Percentiles rank a stretch among this genome's conserved stretches.
phyloP scores from a whole-genome alignment of 257 asterid genomes.

The Cinchona pubescens region DNA sequence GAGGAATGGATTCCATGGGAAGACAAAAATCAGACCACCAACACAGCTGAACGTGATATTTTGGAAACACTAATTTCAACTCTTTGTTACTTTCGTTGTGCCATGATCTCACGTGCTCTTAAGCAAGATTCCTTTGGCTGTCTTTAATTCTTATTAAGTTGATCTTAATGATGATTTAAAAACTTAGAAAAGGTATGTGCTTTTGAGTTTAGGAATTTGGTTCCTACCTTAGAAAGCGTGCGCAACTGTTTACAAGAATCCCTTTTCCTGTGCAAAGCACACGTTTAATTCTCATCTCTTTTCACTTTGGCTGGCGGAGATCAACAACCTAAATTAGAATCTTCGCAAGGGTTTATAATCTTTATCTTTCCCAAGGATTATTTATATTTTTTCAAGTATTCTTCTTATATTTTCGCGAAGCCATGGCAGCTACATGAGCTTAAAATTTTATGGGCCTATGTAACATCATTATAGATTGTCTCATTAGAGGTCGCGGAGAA shows the following conservation, averaged over 20 bases:
- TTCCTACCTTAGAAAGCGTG: neutral
- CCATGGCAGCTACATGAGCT: neutral
- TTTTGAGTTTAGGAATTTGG: neutral
- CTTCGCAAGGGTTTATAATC: conserved; percentile 1
- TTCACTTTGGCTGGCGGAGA: neutral
- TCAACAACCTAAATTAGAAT: neutral
- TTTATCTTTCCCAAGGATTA: neutral
- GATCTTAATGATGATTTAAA: too few species aligned
- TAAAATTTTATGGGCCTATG: neutral
- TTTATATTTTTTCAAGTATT: neutral
- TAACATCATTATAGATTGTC: neutral
- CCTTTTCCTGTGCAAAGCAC: neutral
- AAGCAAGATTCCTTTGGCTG: conserved; percentile 13
- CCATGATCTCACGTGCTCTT: conserved; percentile 25
- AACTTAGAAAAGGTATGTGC: conserved; percentile 2
- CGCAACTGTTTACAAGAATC: neutral
- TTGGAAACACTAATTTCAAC: conserved; percentile 9
- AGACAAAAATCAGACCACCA: conserved; percentile 23
- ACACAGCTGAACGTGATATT: conserved; percentile 4
- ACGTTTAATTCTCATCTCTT: neutral
- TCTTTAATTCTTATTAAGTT: neutral
- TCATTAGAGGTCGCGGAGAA: too few species aligned
- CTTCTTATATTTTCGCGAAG: neutral
- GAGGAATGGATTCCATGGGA: conserved; percentile 12
- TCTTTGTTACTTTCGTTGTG: conserved; percentile 10